A percentile compares a stretch with the other conserved stretches of the same genome.
Evolutionary conservation across 768 basidiomycete species (phyloP).

Genomic region (Tremella fuciformis): DNA sequence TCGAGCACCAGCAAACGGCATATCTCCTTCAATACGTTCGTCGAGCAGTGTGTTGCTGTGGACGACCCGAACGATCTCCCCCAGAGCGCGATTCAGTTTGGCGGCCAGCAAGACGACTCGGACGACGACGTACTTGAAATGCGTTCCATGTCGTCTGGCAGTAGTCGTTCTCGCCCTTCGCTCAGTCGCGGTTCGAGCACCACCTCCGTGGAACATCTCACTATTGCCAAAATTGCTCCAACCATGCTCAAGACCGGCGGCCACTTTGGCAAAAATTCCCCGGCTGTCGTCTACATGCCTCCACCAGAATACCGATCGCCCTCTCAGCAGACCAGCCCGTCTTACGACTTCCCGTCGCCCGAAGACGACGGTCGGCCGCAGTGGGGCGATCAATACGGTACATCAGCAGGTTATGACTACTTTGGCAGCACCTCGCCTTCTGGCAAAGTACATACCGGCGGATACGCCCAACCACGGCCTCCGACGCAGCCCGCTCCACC

Average conservation of each 20-base stretch:
- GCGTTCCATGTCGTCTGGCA: conserved; percentile 54
- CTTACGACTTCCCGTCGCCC: conserved; percentile 47
- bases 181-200: conserved; percentile 40
- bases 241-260: conserved; percentile 77
- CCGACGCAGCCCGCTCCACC: conserved; percentile 1
- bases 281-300: conserved; percentile 52
- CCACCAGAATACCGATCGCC: conserved; percentile 44
- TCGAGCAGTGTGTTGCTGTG: conserved; percentile 80
- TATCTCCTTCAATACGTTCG: conserved; percentile 96
- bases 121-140: conserved; percentile 67
- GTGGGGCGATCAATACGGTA: conserved; percentile 54
- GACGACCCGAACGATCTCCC: conserved; percentile 51
- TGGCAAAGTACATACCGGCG: conserved; percentile 34
- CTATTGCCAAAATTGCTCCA: conserved; percentile 70
- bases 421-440: conserved; percentile 63
- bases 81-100: background rate
- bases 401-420: conserved; percentile 59
- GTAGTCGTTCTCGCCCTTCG: conserved; percentile 42
- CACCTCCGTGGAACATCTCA: conserved; percentile 59
- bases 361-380: conserved; percentile 33
- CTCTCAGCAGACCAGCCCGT: conserved; percentile 28
- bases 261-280: conserved; percentile 23
- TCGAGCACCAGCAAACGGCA: conserved; percentile 62
- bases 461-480: conserved; percentile 3
- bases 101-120: conserved; percentile 44